Conservation (phyloP, 2,329 filamentous ascomycete species). For the Sphaerulina populicola region DNA sequence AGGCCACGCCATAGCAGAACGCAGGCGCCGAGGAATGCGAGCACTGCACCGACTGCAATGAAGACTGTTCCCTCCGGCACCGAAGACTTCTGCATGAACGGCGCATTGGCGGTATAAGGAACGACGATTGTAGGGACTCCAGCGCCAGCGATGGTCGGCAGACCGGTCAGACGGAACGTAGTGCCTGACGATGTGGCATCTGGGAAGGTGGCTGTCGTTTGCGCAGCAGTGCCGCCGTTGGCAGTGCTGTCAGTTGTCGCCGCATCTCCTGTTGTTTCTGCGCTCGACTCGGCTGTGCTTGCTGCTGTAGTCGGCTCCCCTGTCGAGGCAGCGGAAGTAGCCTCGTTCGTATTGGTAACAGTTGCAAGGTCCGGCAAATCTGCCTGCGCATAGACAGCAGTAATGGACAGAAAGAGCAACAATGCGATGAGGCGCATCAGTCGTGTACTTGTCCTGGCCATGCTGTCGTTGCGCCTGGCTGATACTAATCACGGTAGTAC, state of each 20-base stretch:
- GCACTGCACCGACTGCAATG: slow-evolving; percentile 81
- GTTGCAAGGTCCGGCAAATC: slow-evolving; percentile 27
- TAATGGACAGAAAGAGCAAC: slow-evolving; percentile 21
- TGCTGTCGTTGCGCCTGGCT: slow-evolving; percentile 2
- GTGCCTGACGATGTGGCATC: slow-evolving; percentile 22
- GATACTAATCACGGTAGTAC: slow-evolving; percentile 2
- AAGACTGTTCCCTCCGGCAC: slow-evolving; percentile 92
- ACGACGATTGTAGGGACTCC: slow-evolving; percentile 63
- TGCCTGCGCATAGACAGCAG: slow-evolving; percentile 23
- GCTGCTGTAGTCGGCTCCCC: slow-evolving; percentile 11
- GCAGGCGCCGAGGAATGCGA: slow-evolving; percentile 73
- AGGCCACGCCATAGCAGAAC: slow-evolving; percentile 81
- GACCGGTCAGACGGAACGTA: slow-evolving; percentile 31
- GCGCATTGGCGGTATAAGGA: slow-evolving; percentile 73
- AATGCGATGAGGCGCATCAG: slow-evolving; percentile 19
- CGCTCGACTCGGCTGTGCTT: slow-evolving; percentile 17
- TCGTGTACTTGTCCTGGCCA: slow-evolving; percentile 6
- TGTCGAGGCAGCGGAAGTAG: slow-evolving; percentile 12
- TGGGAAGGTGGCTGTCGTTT: slow-evolving; percentile 9
- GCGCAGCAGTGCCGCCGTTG: slow-evolving; percentile 17
- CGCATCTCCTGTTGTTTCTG: slow-evolving; percentile 22
- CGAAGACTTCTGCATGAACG: slow-evolving; percentile 81
- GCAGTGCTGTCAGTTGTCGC: slow-evolving; percentile 19
- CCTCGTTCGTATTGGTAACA: slow-evolving; percentile 19
- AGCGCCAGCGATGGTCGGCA: slow-evolving; percentile 50